Percentiles rank a stretch among this genome's conserved stretches.
Conservation (phyloP, 176 grass and related monocot species). For the Ensete glaucum region DNA sequence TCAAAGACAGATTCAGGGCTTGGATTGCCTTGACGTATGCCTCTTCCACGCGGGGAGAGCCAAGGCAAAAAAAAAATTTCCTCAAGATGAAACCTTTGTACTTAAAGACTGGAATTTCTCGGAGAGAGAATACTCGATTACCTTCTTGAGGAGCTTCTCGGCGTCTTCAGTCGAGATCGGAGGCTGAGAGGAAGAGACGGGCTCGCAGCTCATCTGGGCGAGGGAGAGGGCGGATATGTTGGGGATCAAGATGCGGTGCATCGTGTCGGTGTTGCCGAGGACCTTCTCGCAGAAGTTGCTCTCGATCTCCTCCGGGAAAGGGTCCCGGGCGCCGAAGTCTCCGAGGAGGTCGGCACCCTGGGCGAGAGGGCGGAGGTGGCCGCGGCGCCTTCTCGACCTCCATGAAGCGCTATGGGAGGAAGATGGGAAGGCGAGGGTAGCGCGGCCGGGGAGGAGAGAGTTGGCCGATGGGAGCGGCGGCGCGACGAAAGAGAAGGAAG, state of each 20-base stretch:
- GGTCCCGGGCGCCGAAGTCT: slow-evolving; percentile 60
- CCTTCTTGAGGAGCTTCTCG: slow-evolving; percentile 46
- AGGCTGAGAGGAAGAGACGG: slow-evolving; percentile 17
- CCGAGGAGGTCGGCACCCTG: slow-evolving; percentile 50
- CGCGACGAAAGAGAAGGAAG: not conserved
- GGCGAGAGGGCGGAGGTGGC: slow-evolving; percentile 24
- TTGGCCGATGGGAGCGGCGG: not conserved
- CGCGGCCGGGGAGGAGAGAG: not conserved
- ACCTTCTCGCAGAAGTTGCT: slow-evolving; percentile 72
- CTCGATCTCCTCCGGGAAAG: slow-evolving; percentile 76
- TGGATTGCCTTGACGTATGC: too few relatives aligned
- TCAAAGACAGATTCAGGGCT: too few relatives aligned
- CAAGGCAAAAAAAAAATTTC: too few relatives aligned
- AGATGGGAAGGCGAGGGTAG: slow-evolving; percentile 2
- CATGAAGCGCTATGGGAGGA: not conserved
- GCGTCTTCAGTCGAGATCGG: slow-evolving; percentile 39
- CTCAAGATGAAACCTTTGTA: too few relatives aligned
- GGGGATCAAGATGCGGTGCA: slow-evolving; percentile 90
- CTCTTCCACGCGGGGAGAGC: too few relatives aligned
- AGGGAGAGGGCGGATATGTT: slow-evolving; percentile 60
- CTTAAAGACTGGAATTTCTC: too few relatives aligned
- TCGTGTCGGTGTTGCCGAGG: slow-evolving; percentile 62
- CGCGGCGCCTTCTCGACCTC: not conserved
- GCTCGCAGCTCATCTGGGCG: slow-evolving; percentile 36
- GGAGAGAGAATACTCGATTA: not conserved